Evolutionary conservation across 768 basidiomycete species (phyloP), one percentile per base, ranked within the genome.

Genomic region (Xerocomus potaroensis): DNA sequence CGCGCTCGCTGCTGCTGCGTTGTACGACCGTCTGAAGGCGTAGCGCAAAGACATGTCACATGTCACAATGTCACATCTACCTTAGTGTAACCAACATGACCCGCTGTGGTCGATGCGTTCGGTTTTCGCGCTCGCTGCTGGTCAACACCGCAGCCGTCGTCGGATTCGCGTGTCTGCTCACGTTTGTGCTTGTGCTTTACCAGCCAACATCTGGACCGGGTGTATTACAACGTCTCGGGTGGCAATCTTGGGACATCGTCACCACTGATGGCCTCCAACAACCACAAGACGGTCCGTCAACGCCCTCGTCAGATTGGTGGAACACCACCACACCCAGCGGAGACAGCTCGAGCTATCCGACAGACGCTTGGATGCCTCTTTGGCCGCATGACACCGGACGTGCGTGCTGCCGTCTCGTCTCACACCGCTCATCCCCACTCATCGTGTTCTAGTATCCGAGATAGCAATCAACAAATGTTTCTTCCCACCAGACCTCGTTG

Each of bases 201-300:
- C 87, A 90, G 61, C 88, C 87, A 3, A 78, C 77, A 9, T 72
- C 73, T 2, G 87, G 87, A 3, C 87, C 87, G 15, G 87, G 87
- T 1, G 63, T 75, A 12, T 62, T 75, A 12, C 87, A 91, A 58
- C 75, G 78, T 36, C 70, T 96, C 16, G 91, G 91, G 23, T 94
- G 91, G 91, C 91, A 94, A 58, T 76, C 85, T 7, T 95, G 89
- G 89, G 91, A 88, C 35, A 59, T 77, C 3, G 72, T 92, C 0
- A 63, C 68, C 2, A 62, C 74, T 21, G 10, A 18, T 16, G 38
- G 16, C n/a, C 6, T 18, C 6, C 15, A 26, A n/a, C 15, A 39
- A 11, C 40, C 46, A 22, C 53, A 49, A 12, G 48, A 50, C 43
- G 36, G 10, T 8, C 31, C 45, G 26, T 26, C n/a, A n/a, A n/a